Evolutionary conservation across 2,329 filamentous ascomycete species (phyloP).

Genomic region (Arthrobotrys entomopaga): DNA sequence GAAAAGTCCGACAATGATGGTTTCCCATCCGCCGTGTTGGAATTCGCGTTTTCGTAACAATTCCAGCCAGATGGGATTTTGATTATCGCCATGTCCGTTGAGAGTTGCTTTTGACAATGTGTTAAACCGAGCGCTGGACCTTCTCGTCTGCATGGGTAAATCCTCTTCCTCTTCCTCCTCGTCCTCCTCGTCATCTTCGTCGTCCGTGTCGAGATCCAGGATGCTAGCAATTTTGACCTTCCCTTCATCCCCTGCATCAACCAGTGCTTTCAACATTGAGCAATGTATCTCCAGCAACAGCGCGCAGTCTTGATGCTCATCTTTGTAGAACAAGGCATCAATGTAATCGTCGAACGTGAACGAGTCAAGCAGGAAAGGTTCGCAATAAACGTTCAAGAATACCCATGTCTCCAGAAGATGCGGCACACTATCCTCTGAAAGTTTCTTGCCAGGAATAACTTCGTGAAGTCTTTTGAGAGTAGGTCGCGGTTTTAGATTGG

Average conservation of each 20-base stretch:
- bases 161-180: conserved; percentile 71
- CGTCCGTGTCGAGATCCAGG: conserved; percentile 65
- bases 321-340: conserved; percentile 82
- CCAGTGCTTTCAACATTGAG: conserved; percentile 84
- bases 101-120: conserved; percentile 46
- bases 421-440: conserved; percentile 86
- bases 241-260: conserved; percentile 80
- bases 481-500: conserved; percentile 73
- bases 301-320: conserved; percentile 78
- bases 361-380: conserved; percentile 91
- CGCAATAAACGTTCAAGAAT: conserved; percentile 96
- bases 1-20: conserved; percentile 86
- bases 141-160: conserved; percentile 62
- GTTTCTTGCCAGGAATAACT: conserved; percentile 68
- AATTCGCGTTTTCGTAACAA: conserved; percentile 85
- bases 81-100: conserved; percentile 52
- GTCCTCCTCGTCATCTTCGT: conserved; percentile 73
- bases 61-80: conserved; percentile 81
- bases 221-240: conserved; percentile 81
- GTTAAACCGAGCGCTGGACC: conserved; percentile 57
- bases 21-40: conserved; percentile 86
- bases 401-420: conserved; percentile 91
- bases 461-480: conserved; percentile 79
- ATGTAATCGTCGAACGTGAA: conserved; percentile 98
- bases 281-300: conserved; percentile 92